A percentile compares a stretch with the other conserved stretches of the same genome.
These are phyloP conservation scores for Brassica rapa DNA, from an alignment of 345 rosid species.

Conservation along the genomic window DNA sequence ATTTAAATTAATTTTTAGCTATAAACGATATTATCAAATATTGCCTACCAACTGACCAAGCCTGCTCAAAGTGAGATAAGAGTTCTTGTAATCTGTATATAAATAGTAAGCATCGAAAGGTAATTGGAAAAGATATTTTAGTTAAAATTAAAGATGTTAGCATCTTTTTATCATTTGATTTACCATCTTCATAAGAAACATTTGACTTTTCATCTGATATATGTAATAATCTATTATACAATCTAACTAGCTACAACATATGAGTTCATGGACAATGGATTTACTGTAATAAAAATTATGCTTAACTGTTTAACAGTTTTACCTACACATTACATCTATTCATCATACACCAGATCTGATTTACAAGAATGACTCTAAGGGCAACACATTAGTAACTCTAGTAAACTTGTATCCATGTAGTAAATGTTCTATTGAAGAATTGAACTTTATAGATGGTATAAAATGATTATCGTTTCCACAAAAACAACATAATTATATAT, in stretches of 20 bases:
- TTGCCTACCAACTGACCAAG: neutral
- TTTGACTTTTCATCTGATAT: neutral
- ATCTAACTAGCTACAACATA: neutral
- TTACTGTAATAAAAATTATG: neutral
- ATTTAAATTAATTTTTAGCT: neutral
- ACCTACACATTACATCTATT: neutral
- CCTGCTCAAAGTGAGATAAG: neutral
- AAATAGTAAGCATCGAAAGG: neutral
- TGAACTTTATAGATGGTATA: neutral
- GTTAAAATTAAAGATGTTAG: no score
- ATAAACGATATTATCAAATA: neutral
- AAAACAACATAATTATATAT: neutral
- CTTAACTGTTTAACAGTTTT: neutral
- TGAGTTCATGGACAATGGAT: neutral
- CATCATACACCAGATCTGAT: neutral
- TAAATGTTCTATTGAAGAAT: neutral
- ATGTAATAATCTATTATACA: neutral
- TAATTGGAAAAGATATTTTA: neutral
- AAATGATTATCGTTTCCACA: neutral
- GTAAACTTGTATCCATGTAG: neutral
- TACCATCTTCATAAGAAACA: neutral
- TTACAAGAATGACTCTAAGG: neutral
- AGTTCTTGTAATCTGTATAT: neutral
- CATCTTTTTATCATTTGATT: neutral
- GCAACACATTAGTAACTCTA: neutral